A percentile compares a stretch with the other conserved stretches of the same genome.
These are phyloP conservation scores for Metarhizium rileyi DNA, from an alignment of 2,329 filamentous ascomycete genomes.

Conservation along the genomic window DNA sequence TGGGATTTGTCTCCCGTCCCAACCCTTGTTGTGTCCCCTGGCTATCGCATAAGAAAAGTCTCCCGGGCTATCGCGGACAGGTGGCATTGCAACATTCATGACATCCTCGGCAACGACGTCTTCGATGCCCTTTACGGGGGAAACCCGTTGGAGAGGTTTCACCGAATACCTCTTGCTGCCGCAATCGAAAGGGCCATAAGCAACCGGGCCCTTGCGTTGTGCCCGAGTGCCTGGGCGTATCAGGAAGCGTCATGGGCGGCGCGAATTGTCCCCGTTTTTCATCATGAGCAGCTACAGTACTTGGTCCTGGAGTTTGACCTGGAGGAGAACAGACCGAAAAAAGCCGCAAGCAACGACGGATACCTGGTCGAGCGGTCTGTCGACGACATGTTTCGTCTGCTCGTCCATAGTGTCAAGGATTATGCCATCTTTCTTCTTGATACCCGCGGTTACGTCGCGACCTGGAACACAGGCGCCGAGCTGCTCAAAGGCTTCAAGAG, in stretches of 20 bases:
- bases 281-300: slow-evolving; percentile 17
- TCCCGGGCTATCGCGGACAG: slow-evolving; percentile 12
- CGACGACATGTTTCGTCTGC: slow-evolving; percentile 48
- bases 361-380: slow-evolving; percentile 25
- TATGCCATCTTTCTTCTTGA: slow-evolving; percentile 56
- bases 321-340: slow-evolving; percentile 7
- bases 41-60: slow-evolving; percentile 19
- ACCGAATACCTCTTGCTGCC: slow-evolving; percentile 16
- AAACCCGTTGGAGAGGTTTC: slow-evolving; percentile 15
- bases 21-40: slow-evolving; percentile 19
- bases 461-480: slow-evolving; percentile 48
- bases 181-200: slow-evolving; percentile 21
- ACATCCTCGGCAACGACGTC: slow-evolving; percentile 20
- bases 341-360: slow-evolving; percentile 10
- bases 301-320: slow-evolving; percentile 23
- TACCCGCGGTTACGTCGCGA: slow-evolving; percentile 41
- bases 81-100: not conserved
- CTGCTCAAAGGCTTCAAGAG: slow-evolving; percentile 45
- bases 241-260: slow-evolving; percentile 17
- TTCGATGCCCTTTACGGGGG: slow-evolving; percentile 17
- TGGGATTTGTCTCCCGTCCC: slow-evolving; percentile 20
- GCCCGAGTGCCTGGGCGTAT: slow-evolving; percentile 11
- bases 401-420: slow-evolving; percentile 51
- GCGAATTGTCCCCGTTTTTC: slow-evolving; percentile 23
- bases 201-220: slow-evolving; percentile 15